Base-by-base conservation (phyloP, 2,329 filamentous ascomycete genomes). In the Bretziella fagacearum region DNA sequence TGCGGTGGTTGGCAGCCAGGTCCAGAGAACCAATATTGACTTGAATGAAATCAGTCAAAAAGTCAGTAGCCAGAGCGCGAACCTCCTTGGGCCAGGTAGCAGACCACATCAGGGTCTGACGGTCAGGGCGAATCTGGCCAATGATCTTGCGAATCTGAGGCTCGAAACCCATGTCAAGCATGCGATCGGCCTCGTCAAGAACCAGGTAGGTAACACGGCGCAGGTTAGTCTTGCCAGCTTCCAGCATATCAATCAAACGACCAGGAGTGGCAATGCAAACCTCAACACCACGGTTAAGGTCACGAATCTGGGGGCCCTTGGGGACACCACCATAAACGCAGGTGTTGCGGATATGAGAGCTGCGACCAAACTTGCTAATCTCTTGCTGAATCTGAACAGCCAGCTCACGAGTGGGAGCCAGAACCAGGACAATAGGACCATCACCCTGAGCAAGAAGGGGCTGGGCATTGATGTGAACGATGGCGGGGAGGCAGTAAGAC, bases 151-250 rank as follows among this genome's bases (percentile, higher is more conserved):
- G 85, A 59, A 98, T 96, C 65, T 96, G 91, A 55, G 91, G 91
- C 69, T 98, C 91, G 68, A 98, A 96, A 77, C 91, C 91, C 91
- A 98, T 98, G 69, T 98, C 91, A 63, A 98, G 74, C 91, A 98
- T 98, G 60, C 91, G 89, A 68, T 98, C 91, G 62, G 91, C 91
- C 71, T 98, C 91, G 59, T 98, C 91, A 54, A 98, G 86, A 55
- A 96, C 91, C 49, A 98, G 73, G 69, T 98, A 98, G 48, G 91
- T 98, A 53, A 96, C 87, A 63, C 91, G 86, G 55, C 89, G 89
- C 53, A 98, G 77, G 69, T 98, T 96, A 58, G 91, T 98, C 73
- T 93, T 93, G 64, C 87, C 89, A 55, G 85, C 84, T 67, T 96
- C 91, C 26, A 98, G 77, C 85, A 96, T 95, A 59, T 98, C 91